Evolutionary conservation across 2,329 filamentous ascomycete species (phyloP), one percentile per base, ranked within the genome.

Genomic region (Proliferodiscus dingleyae): DNA sequence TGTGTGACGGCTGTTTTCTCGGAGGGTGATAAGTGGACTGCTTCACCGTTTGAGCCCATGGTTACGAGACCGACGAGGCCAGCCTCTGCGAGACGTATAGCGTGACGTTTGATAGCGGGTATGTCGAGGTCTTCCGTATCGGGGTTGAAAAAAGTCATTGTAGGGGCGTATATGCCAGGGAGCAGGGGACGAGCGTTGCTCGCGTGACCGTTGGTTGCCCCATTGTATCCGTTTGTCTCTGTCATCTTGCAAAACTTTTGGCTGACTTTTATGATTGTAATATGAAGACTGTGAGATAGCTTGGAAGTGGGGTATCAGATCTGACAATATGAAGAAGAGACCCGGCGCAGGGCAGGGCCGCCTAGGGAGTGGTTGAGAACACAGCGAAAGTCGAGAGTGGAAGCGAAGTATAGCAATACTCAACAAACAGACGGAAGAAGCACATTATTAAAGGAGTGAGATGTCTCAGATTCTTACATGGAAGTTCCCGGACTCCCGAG

Each of bases 41-140:
- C 88, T 71, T 95, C 89, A 50, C 89, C 89, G 68, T 94, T 95
- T 56, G 88, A 94, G 51, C 89, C 89, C 84, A 93, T 89, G 56
- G 84, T 85, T 34, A 93, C 86, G 21, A 95, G 76, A 28, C 89
- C 89, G 38, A 83, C 86, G 9, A 95, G 79, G 7, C 89, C 89
- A 47, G 81, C 85, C 63, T 81, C 73, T 30, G 83, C 85, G 38
- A 95, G 80, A 38, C 88, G 83, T 56, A 87, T 80, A 19, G 87
- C 85, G 64, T 95, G 89, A 62, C 78, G 84, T 68, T 87, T 86
- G 70, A 93, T 87, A 49, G 78, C 78, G 28, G 85, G 74, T 53
- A 90, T 80, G 62, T 95, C 89, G 59, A 95, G 76, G 39, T 93
- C 87, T 68, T 95, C 89, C 37, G 87, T 93, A 54, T 83, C 77